These are phyloP conservation scores for Moesziomyces aphidis DNA, from an alignment of 1,284 basidiomycete species.

Conservation along the genomic window DNA sequence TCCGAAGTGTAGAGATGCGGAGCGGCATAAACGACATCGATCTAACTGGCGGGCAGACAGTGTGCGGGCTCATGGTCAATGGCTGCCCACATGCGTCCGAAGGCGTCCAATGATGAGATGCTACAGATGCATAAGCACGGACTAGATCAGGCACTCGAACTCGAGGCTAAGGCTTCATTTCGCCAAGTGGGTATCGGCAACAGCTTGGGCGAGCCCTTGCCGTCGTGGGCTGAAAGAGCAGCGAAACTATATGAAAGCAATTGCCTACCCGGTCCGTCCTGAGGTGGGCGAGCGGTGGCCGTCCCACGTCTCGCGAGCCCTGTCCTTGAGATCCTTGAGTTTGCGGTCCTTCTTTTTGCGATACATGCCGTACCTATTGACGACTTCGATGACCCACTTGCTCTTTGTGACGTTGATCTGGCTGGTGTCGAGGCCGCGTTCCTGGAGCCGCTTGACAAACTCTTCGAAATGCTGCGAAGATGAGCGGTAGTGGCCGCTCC, in stretches of 20 bases:
- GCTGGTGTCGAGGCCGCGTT: constrained; percentile 43
- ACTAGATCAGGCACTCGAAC: background rate
- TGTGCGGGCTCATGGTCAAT: no score
- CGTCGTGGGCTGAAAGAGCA: background rate
- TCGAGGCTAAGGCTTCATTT: constrained; percentile 8
- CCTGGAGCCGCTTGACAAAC: constrained; percentile 37
- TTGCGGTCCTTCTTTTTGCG: constrained; percentile 48
- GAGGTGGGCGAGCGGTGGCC: constrained; percentile 19
- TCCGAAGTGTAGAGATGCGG: no score
- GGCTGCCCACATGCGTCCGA: background rate
- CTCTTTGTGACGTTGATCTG: constrained; percentile 53
- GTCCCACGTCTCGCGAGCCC: constrained; percentile 14
- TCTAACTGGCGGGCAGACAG: no score
- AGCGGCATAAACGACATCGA: no score
- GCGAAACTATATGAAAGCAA: background rate
- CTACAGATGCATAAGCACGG: no score
- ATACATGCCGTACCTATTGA: constrained; percentile 52
- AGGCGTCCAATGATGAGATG: background rate
- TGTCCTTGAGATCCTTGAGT: constrained; percentile 40
- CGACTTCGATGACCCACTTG: constrained; percentile 46
- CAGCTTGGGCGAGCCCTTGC: background rate
- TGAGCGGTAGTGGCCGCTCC: constrained; percentile 53
- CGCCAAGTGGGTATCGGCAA: constrained; percentile 17
- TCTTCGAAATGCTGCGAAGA: constrained; percentile 51
- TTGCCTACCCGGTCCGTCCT: no score